phyloP scores from a whole-genome alignment of 2,329 filamentous ascomycete genomes.

The Trichophyton rubrum region DNA sequence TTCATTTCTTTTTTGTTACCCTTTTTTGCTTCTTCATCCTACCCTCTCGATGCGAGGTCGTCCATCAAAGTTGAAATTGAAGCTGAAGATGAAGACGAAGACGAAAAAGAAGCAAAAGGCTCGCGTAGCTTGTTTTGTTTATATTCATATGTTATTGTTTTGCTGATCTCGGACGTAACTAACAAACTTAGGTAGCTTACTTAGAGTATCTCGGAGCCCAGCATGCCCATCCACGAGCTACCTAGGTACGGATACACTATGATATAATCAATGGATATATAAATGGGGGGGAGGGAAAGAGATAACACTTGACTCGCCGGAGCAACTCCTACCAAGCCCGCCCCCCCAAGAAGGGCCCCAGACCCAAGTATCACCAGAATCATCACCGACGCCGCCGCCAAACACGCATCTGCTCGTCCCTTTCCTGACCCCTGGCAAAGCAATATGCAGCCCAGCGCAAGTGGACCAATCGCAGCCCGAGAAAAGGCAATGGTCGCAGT shows the following conservation, averaged over 20 bases:
- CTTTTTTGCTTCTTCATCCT: background rate
- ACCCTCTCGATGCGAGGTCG: background rate
- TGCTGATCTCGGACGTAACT: constrained; percentile 1
- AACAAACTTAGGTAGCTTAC: background rate
- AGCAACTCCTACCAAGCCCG: no score
- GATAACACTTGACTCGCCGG: no score
- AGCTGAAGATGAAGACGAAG: background rate
- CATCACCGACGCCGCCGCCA: no score
- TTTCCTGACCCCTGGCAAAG: background rate
- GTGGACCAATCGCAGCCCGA: background rate
- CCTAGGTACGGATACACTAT: no score
- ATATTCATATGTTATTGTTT: constrained; percentile 1
- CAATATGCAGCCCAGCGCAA: background rate
- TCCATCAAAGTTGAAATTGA: background rate
- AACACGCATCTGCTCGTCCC: no score
- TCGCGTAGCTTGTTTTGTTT: constrained; percentile 1
- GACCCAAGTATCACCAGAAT: no score
- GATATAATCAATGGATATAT: no score
- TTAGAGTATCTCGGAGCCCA: no score
- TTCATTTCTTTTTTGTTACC: background rate
- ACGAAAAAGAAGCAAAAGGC: background rate
- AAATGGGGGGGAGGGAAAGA: no score
- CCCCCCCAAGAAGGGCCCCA: no score
- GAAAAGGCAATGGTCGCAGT: constrained; percentile 1
- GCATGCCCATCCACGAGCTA: no score